These are phyloP conservation scores for Colletotrichum abscissum DNA, from an alignment of 2,329 filamentous ascomycete species.

Conservation along the genomic window DNA sequence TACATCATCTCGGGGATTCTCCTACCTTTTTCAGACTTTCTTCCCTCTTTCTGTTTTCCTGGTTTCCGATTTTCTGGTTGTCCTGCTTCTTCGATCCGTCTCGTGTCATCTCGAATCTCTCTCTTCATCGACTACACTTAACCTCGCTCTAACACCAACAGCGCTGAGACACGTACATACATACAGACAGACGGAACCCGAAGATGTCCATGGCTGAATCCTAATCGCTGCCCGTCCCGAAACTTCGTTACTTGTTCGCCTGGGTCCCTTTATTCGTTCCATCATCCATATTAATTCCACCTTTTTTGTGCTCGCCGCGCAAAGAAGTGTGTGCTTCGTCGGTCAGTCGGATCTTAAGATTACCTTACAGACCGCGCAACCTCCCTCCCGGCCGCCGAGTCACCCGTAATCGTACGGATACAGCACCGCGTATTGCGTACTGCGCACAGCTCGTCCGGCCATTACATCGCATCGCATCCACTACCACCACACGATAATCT, in stretches of 20 bases:
- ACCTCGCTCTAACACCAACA: neutral
- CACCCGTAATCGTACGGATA: neutral
- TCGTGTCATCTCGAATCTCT: neutral
- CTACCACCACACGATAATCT: neutral
- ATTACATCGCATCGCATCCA: neutral
- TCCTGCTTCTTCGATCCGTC: neutral
- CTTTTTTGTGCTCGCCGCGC: constrained; percentile 1
- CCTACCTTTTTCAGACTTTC: neutral
- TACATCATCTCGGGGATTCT: constrained; percentile 26
- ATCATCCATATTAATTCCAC: constrained; percentile 2
- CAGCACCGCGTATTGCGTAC: neutral
- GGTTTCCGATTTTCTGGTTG: neutral
- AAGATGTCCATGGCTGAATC: neutral
- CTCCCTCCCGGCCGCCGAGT: constrained; percentile 9
- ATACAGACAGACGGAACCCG: too few species aligned
- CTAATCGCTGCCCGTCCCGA: constrained; percentile 8
- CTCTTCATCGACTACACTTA: neutral
- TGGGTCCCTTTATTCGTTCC: constrained; percentile 13
- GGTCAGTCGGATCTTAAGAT: neutral
- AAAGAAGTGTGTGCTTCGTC: neutral
- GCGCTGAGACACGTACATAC: neutral
- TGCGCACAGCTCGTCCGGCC: neutral
- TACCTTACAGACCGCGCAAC: neutral
- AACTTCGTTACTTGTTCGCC: neutral
- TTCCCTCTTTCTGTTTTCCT: neutral